Base-by-base conservation (phyloP, 768 basidiomycete genomes). In the Termitomyces titanicus region DNA sequence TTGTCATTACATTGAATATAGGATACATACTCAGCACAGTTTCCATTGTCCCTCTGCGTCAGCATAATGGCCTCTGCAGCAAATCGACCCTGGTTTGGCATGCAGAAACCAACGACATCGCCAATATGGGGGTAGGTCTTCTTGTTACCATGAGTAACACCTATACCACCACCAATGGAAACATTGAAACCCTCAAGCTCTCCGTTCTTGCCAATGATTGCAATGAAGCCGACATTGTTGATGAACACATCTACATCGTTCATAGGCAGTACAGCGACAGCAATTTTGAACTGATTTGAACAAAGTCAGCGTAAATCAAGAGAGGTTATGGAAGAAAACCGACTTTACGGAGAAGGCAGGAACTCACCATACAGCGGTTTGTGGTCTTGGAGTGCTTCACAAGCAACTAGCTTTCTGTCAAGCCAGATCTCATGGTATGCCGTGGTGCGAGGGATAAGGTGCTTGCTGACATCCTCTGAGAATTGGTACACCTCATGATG, bases 391-490 rank as follows among this genome's bases (percentile, higher is more conserved):
- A 97, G 72, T 5, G 94, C 94, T 34, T 94, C 94, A 17, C 96
- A 97, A 5, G 89, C 92, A 47, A 99, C 89, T 63, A 94, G 73
- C 76, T 97, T 97, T 77, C 97, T 95, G 75, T 98, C 94, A 39
- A 98, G 78, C 96, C 96, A 99, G 59, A 99, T 98, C 72, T 99
- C 97, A 67, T 98, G 93, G 69, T 99, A 98, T 5, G 97, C 97
- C 4, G 85, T 84, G 5, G 95, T 98, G 43, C 85, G 80, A 20
- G 97, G 97, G 33, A 97, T 78, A 39, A 99, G 81, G 65, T 91
- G 87, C 57, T 86, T 83, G 72, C 92, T 94, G 65, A 95, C 81
- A 55, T 78, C 76, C 64, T 88, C 92, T 1, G 93, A 81, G 64
- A 98, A 97, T 37, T 86, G 79, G 65, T 84, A 93, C 13, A 94